Evolutionary conservation across 192 early-diverging fungal species (phyloP).

Genomic region (Phycomyces blakesleeanus): DNA sequence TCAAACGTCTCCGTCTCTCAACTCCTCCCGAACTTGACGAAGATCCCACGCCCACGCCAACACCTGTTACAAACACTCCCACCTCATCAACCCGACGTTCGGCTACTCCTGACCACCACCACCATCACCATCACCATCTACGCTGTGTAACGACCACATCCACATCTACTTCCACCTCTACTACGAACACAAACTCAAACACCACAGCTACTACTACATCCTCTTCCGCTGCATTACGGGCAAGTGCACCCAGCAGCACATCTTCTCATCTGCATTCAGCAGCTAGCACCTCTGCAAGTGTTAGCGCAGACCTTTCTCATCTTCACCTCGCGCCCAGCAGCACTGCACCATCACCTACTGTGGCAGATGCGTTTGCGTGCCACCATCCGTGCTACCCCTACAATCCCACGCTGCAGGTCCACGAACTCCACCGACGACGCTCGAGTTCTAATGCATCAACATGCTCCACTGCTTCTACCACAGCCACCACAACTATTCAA

Average conservation of each 20-base stretch:
- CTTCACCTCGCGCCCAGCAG: background rate
- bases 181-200: background rate
- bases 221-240: too few relatives aligned
- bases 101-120: conserved; percentile 10
- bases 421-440: conserved; percentile 15
- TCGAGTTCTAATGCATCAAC: conserved; percentile 24
- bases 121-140: conserved; percentile 6
- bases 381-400: conserved; percentile 8
- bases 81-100: background rate
- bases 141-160: conserved; percentile 15
- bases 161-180: background rate
- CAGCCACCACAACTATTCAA: background rate
- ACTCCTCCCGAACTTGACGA: conserved; percentile 14
- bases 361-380: background rate
- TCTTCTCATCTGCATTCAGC: too few relatives aligned
- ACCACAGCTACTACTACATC: background rate
- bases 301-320: background rate
- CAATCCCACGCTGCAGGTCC: conserved; percentile 11
- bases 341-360: background rate
- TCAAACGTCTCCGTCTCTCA: conserved; percentile 26
- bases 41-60: background rate
- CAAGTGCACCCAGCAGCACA: too few relatives aligned
- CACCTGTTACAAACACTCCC: background rate
- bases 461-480: conserved; percentile 3
- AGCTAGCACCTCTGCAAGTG: background rate